Conservation (phyloP, 805 yeast genomes). For the Suhomyces xylopsoci region DNA sequence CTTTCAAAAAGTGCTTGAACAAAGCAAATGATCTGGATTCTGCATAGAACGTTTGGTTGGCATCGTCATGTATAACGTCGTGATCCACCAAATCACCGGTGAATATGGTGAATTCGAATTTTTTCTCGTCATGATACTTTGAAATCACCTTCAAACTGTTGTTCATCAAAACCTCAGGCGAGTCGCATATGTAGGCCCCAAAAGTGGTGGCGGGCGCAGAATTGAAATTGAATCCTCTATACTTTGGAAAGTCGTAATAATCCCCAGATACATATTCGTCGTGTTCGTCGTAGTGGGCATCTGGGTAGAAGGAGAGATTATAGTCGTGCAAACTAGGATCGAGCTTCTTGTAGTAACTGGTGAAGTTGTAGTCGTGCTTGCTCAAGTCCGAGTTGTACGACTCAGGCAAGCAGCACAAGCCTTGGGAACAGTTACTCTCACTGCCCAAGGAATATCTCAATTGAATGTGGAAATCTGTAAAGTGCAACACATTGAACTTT, state of each 20-base stretch:
- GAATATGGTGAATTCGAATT: conserved; percentile 61
- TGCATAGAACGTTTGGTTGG: conserved; percentile 64
- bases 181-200: conserved; percentile 64
- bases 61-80: conserved; percentile 48
- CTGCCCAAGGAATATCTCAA: conserved; percentile 51
- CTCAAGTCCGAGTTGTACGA: conserved; percentile 34
- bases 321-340: conserved; percentile 11
- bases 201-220: conserved; percentile 55
- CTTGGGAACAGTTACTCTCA: conserved; percentile 54
- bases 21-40: conserved; percentile 68
- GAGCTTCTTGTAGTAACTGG: conserved; percentile 21
- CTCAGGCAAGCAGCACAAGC: conserved; percentile 62
- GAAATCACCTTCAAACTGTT: conserved; percentile 48
- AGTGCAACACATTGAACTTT: conserved; percentile 59
- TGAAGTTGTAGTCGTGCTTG: conserved; percentile 25
- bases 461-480: conserved; percentile 65
- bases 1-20: conserved; percentile 49
- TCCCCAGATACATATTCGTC: conserved; percentile 29
- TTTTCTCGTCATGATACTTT: conserved; percentile 30
- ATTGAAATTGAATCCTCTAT: conserved; percentile 31
- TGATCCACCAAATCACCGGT: conserved; percentile 78
- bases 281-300: conserved; percentile 26
- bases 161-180: conserved; percentile 61
- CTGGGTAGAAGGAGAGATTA: conserved; percentile 27
- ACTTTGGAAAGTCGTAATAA: conserved; percentile 28